Conservation (phyloP, 2,329 filamentous ascomycete species). For the Colletotrichum higginsianum region DNA sequence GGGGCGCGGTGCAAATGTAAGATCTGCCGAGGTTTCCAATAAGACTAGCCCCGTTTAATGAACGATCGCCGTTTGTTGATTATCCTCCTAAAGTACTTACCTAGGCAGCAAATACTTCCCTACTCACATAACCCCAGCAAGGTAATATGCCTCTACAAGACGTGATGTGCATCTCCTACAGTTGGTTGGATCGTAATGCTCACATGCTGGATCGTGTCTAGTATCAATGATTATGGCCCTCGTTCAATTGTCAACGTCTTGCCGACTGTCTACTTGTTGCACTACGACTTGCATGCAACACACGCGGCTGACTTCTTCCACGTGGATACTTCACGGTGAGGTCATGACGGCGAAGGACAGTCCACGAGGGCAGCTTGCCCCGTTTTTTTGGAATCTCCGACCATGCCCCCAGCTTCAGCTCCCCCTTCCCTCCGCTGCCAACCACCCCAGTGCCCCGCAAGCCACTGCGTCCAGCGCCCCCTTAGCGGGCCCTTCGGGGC, state of each 20-base stretch:
- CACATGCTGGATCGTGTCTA: background rate
- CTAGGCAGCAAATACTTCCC: background rate
- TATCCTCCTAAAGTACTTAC: too few relatives aligned
- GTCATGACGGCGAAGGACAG: slow-evolving; percentile 32
- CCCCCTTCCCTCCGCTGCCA: slow-evolving; percentile 23
- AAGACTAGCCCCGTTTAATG: slow-evolving; percentile 16
- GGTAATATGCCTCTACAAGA: background rate
- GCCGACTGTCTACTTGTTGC: background rate
- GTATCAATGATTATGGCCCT: background rate
- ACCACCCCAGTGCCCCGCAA: slow-evolving; percentile 35
- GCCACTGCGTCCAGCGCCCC: slow-evolving; percentile 24
- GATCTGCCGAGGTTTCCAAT: background rate
- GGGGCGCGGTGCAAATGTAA: background rate
- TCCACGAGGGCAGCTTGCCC: slow-evolving; percentile 27
- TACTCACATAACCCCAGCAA: too few relatives aligned
- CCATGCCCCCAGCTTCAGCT: slow-evolving; percentile 37
- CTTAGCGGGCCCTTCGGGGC: slow-evolving; percentile 20
- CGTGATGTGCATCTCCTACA: background rate
- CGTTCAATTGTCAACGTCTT: background rate
- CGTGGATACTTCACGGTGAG: slow-evolving; percentile 37
- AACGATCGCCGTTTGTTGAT: slow-evolving; percentile 13
- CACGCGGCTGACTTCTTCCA: background rate
- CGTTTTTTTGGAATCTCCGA: slow-evolving; percentile 32
- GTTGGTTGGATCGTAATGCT: background rate
- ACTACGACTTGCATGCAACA: background rate